These are phyloP conservation scores for Suillus hirtellus DNA, from an alignment of 768 basidiomycete species.

Conservation along the genomic window DNA sequence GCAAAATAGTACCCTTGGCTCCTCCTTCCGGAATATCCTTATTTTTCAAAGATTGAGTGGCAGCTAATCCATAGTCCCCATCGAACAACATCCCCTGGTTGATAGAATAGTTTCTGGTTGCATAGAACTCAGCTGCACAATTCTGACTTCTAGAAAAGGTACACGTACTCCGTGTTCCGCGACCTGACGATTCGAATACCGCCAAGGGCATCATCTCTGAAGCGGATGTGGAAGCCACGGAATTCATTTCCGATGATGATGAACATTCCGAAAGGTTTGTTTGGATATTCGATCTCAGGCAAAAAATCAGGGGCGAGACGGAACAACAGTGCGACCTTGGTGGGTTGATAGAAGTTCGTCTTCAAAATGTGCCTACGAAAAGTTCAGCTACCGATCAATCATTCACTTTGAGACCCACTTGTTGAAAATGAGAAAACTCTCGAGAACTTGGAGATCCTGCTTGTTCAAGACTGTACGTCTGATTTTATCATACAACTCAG, in stretches of 20 bases:
- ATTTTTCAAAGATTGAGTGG: slow-evolving; percentile 94
- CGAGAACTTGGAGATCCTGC: slow-evolving; percentile 91
- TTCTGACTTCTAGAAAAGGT: not conserved
- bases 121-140: not conserved
- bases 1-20: slow-evolving; percentile 95
- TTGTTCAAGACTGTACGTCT: slow-evolving; percentile 83
- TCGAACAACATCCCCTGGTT: slow-evolving; percentile 96
- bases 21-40: slow-evolving; percentile 98
- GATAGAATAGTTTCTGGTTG: slow-evolving; percentile 83
- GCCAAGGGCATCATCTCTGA: slow-evolving; percentile 97
- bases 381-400: slow-evolving; percentile 12
- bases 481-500: slow-evolving; percentile 85
- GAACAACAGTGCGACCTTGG: slow-evolving; percentile 97
- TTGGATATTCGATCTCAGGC: slow-evolving; percentile 93
- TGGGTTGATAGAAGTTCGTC: slow-evolving; percentile 98
- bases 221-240: slow-evolving; percentile 92
- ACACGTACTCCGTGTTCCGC: slow-evolving; percentile 83
- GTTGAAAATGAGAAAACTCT: slow-evolving; percentile 96
- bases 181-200: slow-evolving; percentile 96
- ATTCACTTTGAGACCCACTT: slow-evolving; percentile 45
- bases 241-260: slow-evolving; percentile 94
- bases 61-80: slow-evolving; percentile 94
- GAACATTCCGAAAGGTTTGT: slow-evolving; percentile 92
- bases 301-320: slow-evolving; percentile 90
- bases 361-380: slow-evolving; percentile 78